Base-by-base conservation (phyloP, 768 basidiomycete species). In the Terana coerulea region DNA sequence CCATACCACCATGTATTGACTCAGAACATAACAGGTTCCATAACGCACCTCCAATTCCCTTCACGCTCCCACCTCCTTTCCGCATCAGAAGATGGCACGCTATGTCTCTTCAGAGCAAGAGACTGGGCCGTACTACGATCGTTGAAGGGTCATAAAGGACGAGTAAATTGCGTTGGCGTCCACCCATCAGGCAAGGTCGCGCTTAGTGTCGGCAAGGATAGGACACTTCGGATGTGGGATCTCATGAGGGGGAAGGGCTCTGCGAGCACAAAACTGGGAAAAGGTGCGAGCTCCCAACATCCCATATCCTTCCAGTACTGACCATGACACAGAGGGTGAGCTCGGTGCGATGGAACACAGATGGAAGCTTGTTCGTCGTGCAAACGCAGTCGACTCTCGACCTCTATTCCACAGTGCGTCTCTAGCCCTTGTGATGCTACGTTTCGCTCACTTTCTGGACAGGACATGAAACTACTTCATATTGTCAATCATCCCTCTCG, bases 151-250 rank as follows among this genome's bases (percentile, higher is more conserved):
- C 97, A 99, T 71, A 95, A 93, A 54, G 95, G 90, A 0, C 82
- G 90, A 22, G 85, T 98, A 53, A 98, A 98, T 65, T 79, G 80
- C 29, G 79, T 97, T 31, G 90, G 91, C 2, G 84, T 98, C 2
- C 97, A 99, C 62, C 95, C 93, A 0, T 88, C 90, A 0, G 91
- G 95, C 5, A 90, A 98, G 61, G 80, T 98, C 15, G 95, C 87
- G 0, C 68, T 99, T 34, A 92, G 86, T 54, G 93, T 98, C 0
- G 95, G 97, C 6, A 86, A 84, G 61, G 97, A 98, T 62, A 77
- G 79, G 57, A 91, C 89, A 3, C 58, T 98, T 52, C 79, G 94
- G 36, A 97, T 99, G 95, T 99, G 97, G 97, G 97, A 99, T 74
- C 73, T 99, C 43, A 95, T 98, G 91, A 75, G 95, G 39, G 95